Evolutionary conservation across 352 stramenopile genomes (phyloP).

Genomic region (Pythium brachiatum): DNA sequence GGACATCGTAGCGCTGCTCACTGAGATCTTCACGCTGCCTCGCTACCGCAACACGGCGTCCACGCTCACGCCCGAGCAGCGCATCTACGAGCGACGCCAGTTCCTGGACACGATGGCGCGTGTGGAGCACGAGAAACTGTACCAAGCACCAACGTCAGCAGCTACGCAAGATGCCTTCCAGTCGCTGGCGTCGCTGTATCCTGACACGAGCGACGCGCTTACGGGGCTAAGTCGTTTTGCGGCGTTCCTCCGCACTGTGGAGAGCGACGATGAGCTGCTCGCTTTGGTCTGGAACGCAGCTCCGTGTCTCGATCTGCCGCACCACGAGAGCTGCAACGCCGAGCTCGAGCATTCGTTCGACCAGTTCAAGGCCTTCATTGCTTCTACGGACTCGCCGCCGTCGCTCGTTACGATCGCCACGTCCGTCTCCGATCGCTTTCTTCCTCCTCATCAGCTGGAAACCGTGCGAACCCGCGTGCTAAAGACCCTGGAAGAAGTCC

Average conservation of each 20-base stretch:
- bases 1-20: constrained; percentile 20
- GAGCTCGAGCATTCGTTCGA: constrained; percentile 51
- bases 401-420: constrained; percentile 81
- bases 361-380: constrained; percentile 37
- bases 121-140: constrained; percentile 25
- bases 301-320: constrained; percentile 63
- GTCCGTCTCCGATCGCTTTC: constrained; percentile 69
- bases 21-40: constrained; percentile 38
- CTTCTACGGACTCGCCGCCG: constrained; percentile 28
- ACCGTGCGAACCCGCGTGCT: constrained; percentile 47
- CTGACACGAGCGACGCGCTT: constrained; percentile 3
- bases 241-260: background rate
- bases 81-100: constrained; percentile 25
- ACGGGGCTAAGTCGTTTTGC: background rate
- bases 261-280: constrained; percentile 23
- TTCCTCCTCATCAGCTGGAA: constrained; percentile 61
- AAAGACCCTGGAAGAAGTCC: constrained; percentile 40
- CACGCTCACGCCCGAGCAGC: constrained; percentile 13
- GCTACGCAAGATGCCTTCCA: constrained; percentile 2
- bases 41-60: constrained; percentile 35
- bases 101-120: constrained; percentile 41
- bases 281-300: constrained; percentile 45
- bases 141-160: constrained; percentile 1
- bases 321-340: constrained; percentile 53
- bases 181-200: constrained; percentile 35